Percentiles rank a stretch among this genome's conserved stretches.
These are phyloP conservation scores for Oropetium thomaeum DNA, from an alignment of 176 grass and related monocot species.

Conservation along the genomic window DNA sequence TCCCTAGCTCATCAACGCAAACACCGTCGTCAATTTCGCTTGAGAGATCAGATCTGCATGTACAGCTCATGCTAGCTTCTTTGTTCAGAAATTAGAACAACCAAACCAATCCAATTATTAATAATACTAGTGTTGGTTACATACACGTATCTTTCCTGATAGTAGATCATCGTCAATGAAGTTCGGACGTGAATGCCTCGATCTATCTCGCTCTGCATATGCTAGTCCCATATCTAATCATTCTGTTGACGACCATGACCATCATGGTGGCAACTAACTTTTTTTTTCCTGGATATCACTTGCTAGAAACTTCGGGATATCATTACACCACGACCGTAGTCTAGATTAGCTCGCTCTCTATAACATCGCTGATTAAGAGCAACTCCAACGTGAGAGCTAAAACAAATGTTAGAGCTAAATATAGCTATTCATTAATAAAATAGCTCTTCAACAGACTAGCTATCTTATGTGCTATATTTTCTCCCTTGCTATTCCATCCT, in stretches of 20 bases:
- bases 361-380: no score
- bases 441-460: no score
- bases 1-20: not conserved
- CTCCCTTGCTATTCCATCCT: no score
- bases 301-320: no score
- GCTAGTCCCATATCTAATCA: constrained; percentile 20
- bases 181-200: constrained; percentile 35
- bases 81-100: not conserved
- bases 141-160: not conserved
- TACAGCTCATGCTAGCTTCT: constrained; percentile 21
- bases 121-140: no score
- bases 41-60: constrained; percentile 13
- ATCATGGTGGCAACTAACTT: constrained; percentile 34
- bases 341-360: no score
- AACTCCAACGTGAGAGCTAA: no score
- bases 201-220: constrained; percentile 26
- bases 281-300: no score
- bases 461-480: no score
- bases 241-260: constrained; percentile 1
- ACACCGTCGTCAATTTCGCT: not conserved
- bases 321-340: no score
- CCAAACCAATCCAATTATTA: constrained; percentile 13
- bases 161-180: constrained; percentile 11
- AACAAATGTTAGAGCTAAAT: no score
- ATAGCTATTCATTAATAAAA: no score